phyloP scores from a whole-genome alignment of 805 yeast species.

The Monosporozyma unispora region DNA sequence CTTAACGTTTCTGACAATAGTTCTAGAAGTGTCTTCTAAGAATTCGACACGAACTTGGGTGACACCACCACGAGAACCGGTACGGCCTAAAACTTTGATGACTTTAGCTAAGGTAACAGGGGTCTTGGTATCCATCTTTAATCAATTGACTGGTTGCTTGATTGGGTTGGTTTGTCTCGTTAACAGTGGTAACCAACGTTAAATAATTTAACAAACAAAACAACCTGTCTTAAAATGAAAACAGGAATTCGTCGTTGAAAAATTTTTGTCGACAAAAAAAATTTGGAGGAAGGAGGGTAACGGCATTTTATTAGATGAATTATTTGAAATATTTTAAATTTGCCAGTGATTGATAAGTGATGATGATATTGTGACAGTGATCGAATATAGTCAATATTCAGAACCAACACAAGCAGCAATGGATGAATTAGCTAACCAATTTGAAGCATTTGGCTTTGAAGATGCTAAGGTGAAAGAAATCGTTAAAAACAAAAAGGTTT shows the following conservation, averaged over 20 bases:
- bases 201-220: too few species aligned
- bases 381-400: not conserved
- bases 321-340: too few species aligned
- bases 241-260: too few species aligned
- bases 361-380: not conserved
- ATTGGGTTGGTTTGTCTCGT: not conserved
- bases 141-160: not conserved
- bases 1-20: slow-evolving; percentile 94
- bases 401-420: slow-evolving; percentile 17
- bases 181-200: too few species aligned
- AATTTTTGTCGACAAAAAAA: too few species aligned
- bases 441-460: slow-evolving; percentile 50
- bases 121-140: slow-evolving; percentile 44
- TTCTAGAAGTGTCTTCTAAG: slow-evolving; percentile 90
- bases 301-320: too few species aligned
- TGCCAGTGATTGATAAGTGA: too few species aligned
- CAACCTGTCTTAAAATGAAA: too few species aligned
- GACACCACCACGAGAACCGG: slow-evolving; percentile 99
- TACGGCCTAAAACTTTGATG: slow-evolving; percentile 98
- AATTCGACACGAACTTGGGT: slow-evolving; percentile 97
- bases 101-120: slow-evolving; percentile 99
- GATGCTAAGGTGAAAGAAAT: slow-evolving; percentile 74
- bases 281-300: not conserved
- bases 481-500: slow-evolving; percentile 76
- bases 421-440: slow-evolving; percentile 30